Conservation (phyloP, 2,329 filamentous ascomycete genomes). For the Colletotrichum tofieldiae region DNA sequence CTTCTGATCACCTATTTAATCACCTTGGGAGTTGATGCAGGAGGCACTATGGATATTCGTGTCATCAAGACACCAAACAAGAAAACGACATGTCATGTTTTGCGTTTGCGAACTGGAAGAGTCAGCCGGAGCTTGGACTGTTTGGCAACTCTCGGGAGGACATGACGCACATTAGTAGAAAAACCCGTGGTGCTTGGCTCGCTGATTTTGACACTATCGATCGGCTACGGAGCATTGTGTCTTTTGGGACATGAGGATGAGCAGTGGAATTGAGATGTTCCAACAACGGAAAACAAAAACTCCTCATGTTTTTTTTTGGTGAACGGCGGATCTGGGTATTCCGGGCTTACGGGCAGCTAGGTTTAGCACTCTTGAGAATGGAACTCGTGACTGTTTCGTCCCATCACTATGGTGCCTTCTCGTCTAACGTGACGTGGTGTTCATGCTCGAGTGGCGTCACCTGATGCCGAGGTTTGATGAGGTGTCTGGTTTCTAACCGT, state of each 20-base stretch:
- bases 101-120: constrained; percentile 28
- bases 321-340: constrained; percentile 36
- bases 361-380: constrained; percentile 41
- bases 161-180: constrained; percentile 18
- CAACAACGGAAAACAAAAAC: constrained; percentile 7
- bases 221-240: constrained; percentile 39
- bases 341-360: constrained; percentile 36
- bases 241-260: constrained; percentile 37
- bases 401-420: constrained; percentile 17
- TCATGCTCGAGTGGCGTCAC: neutral
- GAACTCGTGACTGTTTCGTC: constrained; percentile 42
- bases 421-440: neutral
- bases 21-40: constrained; percentile 14
- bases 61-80: constrained; percentile 6
- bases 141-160: constrained; percentile 30
- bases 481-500: neutral
- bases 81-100: constrained; percentile 1
- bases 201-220: constrained; percentile 35
- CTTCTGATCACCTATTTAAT: constrained; percentile 40
- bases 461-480: neutral
- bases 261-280: constrained; percentile 22
- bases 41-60: constrained; percentile 18
- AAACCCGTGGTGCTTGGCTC: constrained; percentile 33
- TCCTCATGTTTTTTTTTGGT: constrained; percentile 20
- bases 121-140: constrained; percentile 8